Conservation (phyloP, 495 filamentous ascomycete species). For the Lepidopterella palustris region DNA sequence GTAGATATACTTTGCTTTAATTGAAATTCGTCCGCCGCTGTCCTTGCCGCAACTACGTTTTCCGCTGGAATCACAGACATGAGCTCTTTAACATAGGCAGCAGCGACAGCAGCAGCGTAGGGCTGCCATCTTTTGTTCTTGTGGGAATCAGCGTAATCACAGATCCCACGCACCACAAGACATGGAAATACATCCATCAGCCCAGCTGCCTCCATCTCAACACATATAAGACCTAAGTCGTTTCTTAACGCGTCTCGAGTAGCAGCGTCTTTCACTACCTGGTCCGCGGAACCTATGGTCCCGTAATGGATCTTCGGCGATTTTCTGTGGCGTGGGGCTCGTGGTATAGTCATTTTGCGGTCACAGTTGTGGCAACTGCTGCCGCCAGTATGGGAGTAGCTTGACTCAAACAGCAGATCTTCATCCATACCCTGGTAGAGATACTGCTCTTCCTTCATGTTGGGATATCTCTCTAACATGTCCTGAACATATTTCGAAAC, state of each 20-base stretch:
- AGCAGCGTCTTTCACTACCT: constrained; percentile 29
- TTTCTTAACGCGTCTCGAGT: constrained; percentile 26
- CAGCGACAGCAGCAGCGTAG: constrained; percentile 26
- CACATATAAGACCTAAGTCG: constrained; percentile 13
- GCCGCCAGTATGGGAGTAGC: background rate
- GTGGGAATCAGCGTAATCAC: constrained; percentile 33
- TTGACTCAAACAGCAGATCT: background rate
- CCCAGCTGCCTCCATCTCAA: constrained; percentile 19
- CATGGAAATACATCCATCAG: constrained; percentile 23
- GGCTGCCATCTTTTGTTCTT: constrained; percentile 30
- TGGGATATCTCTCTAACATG: background rate
- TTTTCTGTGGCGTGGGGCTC: background rate
- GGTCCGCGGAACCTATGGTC: constrained; percentile 28
- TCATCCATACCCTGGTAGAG: background rate
- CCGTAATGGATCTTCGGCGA: constrained; percentile 17
- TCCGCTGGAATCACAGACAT: background rate
- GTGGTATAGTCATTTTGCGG: background rate
- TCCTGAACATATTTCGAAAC: background rate
- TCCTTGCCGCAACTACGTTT: too few relatives aligned
- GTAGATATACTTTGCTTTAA: too few relatives aligned
- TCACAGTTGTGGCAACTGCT: background rate
- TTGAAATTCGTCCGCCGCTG: too few relatives aligned
- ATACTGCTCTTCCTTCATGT: background rate
- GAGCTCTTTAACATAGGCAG: constrained; percentile 24
- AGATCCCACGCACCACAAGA: constrained; percentile 31